Conservation (phyloP, 164 flowering plant species). For the Santalum album region DNA sequence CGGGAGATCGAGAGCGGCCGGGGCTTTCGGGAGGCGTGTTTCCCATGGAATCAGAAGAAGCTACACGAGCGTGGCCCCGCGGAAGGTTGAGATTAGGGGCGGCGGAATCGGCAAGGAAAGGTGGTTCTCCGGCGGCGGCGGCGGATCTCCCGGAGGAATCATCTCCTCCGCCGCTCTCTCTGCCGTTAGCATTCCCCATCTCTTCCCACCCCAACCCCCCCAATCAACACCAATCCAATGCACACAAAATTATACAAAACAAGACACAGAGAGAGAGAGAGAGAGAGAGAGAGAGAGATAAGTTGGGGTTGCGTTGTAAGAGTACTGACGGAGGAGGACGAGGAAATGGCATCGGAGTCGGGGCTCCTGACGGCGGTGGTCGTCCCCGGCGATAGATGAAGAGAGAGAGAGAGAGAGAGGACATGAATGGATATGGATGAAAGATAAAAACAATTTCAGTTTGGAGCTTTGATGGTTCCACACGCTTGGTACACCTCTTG, state of each 20-base stretch:
- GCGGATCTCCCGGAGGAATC: constrained; percentile 23
- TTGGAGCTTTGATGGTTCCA: no score
- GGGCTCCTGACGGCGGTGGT: no score
- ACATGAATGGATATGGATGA: no score
- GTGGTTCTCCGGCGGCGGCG: background rate
- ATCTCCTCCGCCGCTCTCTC: constrained; percentile 26
- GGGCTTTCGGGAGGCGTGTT: constrained; percentile 56
- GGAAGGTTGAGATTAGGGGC: constrained; percentile 18
- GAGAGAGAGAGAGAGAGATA: background rate
- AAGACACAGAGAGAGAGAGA: background rate
- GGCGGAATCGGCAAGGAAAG: constrained; percentile 2
- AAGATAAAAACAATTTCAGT: no score
- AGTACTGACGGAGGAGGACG: no score
- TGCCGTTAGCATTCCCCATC: constrained; percentile 76
- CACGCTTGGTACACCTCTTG: no score
- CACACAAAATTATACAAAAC: no score
- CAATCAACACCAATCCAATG: no score
- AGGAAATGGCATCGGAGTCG: no score
- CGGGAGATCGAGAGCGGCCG: constrained; percentile 47
- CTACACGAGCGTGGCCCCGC: constrained; percentile 2
- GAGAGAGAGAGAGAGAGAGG: no score
- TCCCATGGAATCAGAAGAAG: constrained; percentile 40
- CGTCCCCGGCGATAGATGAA: no score
- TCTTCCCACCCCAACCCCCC: background rate
- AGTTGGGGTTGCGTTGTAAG: background rate